Percentiles rank a stretch among this genome's conserved stretches.
Conservation (phyloP, 2,329 filamentous ascomycete species). For the Ceratocystis cacaofunesta region DNA sequence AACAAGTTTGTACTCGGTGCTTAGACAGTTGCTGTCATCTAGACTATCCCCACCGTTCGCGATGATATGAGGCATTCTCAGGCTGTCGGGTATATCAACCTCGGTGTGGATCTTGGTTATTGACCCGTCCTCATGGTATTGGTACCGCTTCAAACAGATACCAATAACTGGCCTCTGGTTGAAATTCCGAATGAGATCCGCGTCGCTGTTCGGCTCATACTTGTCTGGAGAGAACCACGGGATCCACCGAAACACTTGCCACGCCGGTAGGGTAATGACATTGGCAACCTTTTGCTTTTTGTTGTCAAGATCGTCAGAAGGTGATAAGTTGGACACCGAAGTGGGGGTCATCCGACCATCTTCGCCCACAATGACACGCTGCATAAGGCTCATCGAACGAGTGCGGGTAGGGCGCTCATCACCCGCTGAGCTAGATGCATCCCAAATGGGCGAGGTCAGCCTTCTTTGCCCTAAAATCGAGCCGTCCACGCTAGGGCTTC, state of each 20-base stretch:
- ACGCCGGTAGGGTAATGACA: constrained; percentile 87
- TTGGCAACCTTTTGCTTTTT: constrained; percentile 44
- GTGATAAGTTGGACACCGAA: constrained; percentile 22
- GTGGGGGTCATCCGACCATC: constrained; percentile 21
- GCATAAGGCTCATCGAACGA: constrained; percentile 45
- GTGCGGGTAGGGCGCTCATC: constrained; percentile 7
- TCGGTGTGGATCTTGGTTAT: constrained; percentile 43
- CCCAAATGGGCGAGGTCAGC: not conserved
- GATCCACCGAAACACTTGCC: constrained; percentile 92
- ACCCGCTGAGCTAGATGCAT: not conserved
- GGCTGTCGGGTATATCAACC: constrained; percentile 70
- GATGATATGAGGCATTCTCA: constrained; percentile 84
- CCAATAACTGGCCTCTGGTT: constrained; percentile 73
- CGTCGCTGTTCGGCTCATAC: constrained; percentile 45
- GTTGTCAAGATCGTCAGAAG: constrained; percentile 18
- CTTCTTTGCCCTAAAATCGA: not conserved
- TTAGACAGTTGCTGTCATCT: constrained; percentile 45
- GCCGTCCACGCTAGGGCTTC: not conserved
- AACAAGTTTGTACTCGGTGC: constrained; percentile 83
- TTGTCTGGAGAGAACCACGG: constrained; percentile 66
- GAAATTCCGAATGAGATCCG: constrained; percentile 80
- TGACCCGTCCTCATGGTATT: constrained; percentile 14
- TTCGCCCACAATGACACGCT: constrained; percentile 41
- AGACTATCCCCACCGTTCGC: constrained; percentile 7
- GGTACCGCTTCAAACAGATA: constrained; percentile 82